Base-by-base conservation (phyloP, 257 asterid genomes). In the Petunia axillaris region DNA sequence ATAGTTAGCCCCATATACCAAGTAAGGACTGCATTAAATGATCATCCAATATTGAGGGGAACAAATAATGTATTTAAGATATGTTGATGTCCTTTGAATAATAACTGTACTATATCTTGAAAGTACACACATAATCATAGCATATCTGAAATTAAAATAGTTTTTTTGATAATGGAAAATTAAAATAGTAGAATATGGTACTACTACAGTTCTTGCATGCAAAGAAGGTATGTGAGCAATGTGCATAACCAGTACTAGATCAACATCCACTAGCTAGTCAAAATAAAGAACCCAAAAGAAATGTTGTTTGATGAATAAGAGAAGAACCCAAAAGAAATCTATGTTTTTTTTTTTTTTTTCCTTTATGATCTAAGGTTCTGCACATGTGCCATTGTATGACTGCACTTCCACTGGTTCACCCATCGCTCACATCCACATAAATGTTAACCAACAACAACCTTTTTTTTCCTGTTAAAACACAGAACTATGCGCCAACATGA, bases 1-100 rank as follows among this genome's bases (percentile, higher is more conserved):
- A 73, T 43, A 13, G 63, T 36, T 50, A 13, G 36, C 46, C 63
- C 36, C 63, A 52, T 50, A 73, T 71, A 48, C 44, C 60, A 48
- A 48, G 35, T 25, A 52, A 13, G 11, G 35, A 50, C 25, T 50
- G 11, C 77, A 50, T 50, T 36, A 71, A 48, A 7, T 46, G 15
- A 48, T 25, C 77, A 71, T 36, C 62, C 78, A 44, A 73, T 25
- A 73, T 50, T 39, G 14, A 73, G 35, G 62, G 25, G 25, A 25
- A 25, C 25, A 15, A 52, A 38, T 1, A 35, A 11, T 36, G 11
- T 14, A 73, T 11, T 5, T 37, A 25, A 25, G 25, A 25, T 25
- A 25, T 25, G 25, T 25, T 25, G 25, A 25, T 25, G 25, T 25
- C 25, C 25, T 25, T 25, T 25, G 25, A 25, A 25, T 25, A 25